Percentiles rank a stretch among this genome's conserved stretches.
Evolutionary conservation across 495 filamentous ascomycete species (phyloP).

Genomic region (Aspergillus conjunctus): DNA sequence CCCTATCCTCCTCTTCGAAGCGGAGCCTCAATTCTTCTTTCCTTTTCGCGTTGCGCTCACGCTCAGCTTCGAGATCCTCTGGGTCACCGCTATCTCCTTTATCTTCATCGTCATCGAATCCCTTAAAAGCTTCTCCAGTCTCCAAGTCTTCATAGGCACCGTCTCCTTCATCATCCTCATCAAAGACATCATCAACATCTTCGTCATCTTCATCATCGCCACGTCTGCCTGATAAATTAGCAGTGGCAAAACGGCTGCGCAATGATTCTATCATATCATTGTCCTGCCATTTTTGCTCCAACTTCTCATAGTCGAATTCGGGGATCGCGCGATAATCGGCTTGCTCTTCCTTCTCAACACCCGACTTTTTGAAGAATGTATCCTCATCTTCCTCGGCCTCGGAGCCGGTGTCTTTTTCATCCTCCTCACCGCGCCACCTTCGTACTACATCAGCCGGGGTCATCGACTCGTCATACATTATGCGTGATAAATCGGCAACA

Average conservation of each 20-base stretch:
- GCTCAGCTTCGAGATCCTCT: slow-evolving; percentile 72
- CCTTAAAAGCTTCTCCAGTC: slow-evolving; percentile 62
- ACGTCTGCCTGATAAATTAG: slow-evolving; percentile 53
- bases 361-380: slow-evolving; percentile 80
- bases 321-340: slow-evolving; percentile 78
- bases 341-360: slow-evolving; percentile 61
- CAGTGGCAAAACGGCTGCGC: slow-evolving; percentile 70
- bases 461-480: slow-evolving; percentile 86
- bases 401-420: slow-evolving; percentile 35
- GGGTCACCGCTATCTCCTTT: slow-evolving; percentile 41
- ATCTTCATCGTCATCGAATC: slow-evolving; percentile 47
- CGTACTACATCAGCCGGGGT: slow-evolving; percentile 72
- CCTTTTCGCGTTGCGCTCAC: slow-evolving; percentile 82
- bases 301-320: slow-evolving; percentile 72
- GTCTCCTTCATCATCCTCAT: slow-evolving; percentile 74
- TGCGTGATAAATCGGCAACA: slow-evolving; percentile 73
- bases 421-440: slow-evolving; percentile 68
- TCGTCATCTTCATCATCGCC: slow-evolving; percentile 47
- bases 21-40: slow-evolving; percentile 94
- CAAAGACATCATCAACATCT: slow-evolving; percentile 48
- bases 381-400: slow-evolving; percentile 71
- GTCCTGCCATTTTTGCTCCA: slow-evolving; percentile 84
- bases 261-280: slow-evolving; percentile 75
- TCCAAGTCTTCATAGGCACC: slow-evolving; percentile 91
- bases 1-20: slow-evolving; percentile 95